These are phyloP conservation scores for Cercospora brassicicola DNA, from an alignment of 2,329 filamentous ascomycete genomes.

Conservation along the genomic window DNA sequence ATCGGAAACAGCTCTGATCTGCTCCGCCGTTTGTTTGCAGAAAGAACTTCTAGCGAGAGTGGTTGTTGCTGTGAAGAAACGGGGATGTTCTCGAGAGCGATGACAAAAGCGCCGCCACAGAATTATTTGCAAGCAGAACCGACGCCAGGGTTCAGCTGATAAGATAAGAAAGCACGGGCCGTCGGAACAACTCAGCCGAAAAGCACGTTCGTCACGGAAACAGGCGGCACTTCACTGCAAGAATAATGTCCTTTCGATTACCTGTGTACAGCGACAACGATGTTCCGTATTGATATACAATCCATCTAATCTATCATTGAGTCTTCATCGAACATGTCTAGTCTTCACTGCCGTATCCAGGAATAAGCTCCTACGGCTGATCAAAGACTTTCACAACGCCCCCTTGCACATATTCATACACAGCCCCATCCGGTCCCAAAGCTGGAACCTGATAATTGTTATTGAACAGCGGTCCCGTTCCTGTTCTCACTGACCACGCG, in stretches of 20 bases:
- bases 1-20: no score
- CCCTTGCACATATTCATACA: background rate
- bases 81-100: background rate
- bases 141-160: conserved; percentile 1
- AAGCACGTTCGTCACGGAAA: background rate
- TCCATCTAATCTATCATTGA: background rate
- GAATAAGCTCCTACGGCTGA: background rate
- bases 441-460: background rate
- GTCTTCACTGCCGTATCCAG: background rate
- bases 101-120: conserved; percentile 6
- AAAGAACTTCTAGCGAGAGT: background rate
- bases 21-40: background rate
- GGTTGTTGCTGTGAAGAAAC: background rate
- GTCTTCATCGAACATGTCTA: background rate
- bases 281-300: background rate
- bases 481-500: background rate
- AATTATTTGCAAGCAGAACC: conserved; percentile 5
- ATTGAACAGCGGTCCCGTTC: background rate
- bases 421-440: background rate
- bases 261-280: background rate
- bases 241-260: no score
- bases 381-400: background rate
- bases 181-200: background rate
- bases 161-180: background rate
- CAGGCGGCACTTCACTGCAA: background rate